These are phyloP conservation scores for Mycena kentingensis DNA, from an alignment of 768 basidiomycete genomes.

Conservation along the genomic window DNA sequence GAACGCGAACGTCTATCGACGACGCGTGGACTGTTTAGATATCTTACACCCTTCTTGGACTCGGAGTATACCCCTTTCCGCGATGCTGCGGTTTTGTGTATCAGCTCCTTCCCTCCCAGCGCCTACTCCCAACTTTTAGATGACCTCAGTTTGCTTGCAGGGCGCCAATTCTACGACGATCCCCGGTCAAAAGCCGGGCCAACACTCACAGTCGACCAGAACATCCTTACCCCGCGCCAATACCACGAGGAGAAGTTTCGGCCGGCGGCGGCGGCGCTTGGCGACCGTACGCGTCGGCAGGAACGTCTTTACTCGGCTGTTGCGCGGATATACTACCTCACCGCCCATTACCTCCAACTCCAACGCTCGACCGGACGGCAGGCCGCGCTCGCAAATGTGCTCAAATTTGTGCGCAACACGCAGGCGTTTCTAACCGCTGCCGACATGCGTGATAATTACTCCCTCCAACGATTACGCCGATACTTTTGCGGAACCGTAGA, in stretches of 20 bases:
- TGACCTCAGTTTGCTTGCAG: constrained; percentile 77
- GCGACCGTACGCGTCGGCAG: constrained; percentile 67
- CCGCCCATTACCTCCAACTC: constrained; percentile 73
- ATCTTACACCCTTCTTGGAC: constrained; percentile 84
- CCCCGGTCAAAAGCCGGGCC: constrained; percentile 46
- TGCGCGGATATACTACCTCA: constrained; percentile 85
- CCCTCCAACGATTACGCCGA: constrained; percentile 78
- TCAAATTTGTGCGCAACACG: constrained; percentile 86
- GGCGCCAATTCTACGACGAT: constrained; percentile 85
- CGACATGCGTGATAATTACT: constrained; percentile 73
- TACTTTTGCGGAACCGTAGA: constrained; percentile 92
- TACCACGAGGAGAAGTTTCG: constrained; percentile 67
- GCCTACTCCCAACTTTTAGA: constrained; percentile 83
- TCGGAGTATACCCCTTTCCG: constrained; percentile 83
- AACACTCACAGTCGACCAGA: constrained; percentile 40
- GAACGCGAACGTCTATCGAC: constrained; percentile 83
- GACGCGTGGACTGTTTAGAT: constrained; percentile 80
- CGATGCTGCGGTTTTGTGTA: constrained; percentile 83
- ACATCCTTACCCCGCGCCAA: constrained; percentile 50
- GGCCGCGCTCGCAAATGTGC: constrained; percentile 73
- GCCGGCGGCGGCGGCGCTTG: constrained; percentile 41
- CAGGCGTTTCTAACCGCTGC: constrained; percentile 73
- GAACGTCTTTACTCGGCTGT: constrained; percentile 84
- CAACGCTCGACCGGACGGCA: constrained; percentile 69
- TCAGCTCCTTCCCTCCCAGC: constrained; percentile 80